These are phyloP conservation scores for Brassica balearica DNA, from an alignment of 441 rosid genomes.

Conservation along the genomic window DNA sequence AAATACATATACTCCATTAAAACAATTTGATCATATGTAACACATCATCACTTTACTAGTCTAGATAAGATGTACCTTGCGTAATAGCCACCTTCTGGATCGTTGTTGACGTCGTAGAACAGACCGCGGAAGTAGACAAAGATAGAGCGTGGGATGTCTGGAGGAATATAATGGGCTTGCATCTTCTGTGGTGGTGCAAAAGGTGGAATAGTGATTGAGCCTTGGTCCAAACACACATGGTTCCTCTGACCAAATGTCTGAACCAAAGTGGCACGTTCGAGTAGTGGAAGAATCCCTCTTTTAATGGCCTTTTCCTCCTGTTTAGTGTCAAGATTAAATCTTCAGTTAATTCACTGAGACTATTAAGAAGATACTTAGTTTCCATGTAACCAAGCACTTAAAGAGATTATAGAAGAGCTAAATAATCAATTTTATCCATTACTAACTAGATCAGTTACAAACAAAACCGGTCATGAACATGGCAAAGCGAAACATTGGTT, in stretches of 20 bases:
- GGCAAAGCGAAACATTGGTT: neutral
- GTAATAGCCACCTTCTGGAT: constrained; percentile 95
- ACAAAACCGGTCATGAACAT: neutral
- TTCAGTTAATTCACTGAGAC: neutral
- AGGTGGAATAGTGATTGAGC: constrained; percentile 93
- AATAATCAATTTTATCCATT: neutral
- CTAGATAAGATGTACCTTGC: constrained; percentile 64
- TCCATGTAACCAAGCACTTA: neutral
- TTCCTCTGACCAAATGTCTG: constrained; percentile 94
- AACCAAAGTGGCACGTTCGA: constrained; percentile 80
- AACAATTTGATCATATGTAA: neutral
- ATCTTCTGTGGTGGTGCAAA: constrained; percentile 96
- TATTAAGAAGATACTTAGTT: constrained; percentile 8
- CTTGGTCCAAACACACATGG: constrained; percentile 88
- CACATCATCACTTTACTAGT: constrained; percentile 8
- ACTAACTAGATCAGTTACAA: neutral
- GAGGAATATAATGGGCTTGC: constrained; percentile 80
- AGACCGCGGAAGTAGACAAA: constrained; percentile 93
- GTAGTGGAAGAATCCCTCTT: constrained; percentile 83
- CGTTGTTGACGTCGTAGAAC: constrained; percentile 89
- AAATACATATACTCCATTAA: constrained; percentile 8
- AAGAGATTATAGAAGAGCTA: neutral
- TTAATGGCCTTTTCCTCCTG: constrained; percentile 94
- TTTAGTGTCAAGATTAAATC: neutral
- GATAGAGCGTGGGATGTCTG: constrained; percentile 78